A percentile compares a stretch with the other conserved stretches of the same genome.
Conservation (phyloP, 73 alveolate genomes). For the Uronychia binucleata region DNA sequence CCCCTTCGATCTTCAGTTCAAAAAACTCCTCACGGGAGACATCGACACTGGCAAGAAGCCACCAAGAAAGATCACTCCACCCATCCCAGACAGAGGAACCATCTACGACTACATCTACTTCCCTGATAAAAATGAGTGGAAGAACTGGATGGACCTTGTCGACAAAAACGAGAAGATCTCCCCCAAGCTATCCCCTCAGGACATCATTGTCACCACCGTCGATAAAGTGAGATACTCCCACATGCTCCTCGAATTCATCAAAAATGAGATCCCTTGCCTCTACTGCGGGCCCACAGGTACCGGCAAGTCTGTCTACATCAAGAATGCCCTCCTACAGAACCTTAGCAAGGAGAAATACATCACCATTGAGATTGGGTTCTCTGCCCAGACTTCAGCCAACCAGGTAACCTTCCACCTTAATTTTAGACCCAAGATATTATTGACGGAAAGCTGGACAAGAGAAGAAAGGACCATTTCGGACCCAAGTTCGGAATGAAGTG, state of each 20-base stretch:
- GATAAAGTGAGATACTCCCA: slow-evolving; percentile 97
- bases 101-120: slow-evolving; percentile 95
- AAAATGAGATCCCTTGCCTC: slow-evolving; percentile 87
- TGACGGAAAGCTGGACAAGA: slow-evolving; percentile 90
- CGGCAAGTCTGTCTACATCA: slow-evolving; percentile 97
- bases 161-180: slow-evolving; percentile 84
- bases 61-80: slow-evolving; percentile 89
- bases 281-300: slow-evolving; percentile 99
- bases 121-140: slow-evolving; percentile 94
- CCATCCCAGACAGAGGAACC: slow-evolving; percentile 96
- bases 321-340: slow-evolving; percentile 86
- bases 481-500: slow-evolving; percentile 92
- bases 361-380: slow-evolving; percentile 97
- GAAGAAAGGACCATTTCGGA: slow-evolving; percentile 85
- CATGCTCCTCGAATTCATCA: slow-evolving; percentile 82
- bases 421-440: slow-evolving; percentile 92
- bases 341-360: slow-evolving; percentile 89
- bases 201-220: slow-evolving; percentile 96
- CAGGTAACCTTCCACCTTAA: slow-evolving; percentile 51
- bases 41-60: slow-evolving; percentile 77
- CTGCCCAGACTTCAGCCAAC: slow-evolving; percentile 97
- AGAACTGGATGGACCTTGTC: slow-evolving; percentile 93
- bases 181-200: slow-evolving; percentile 90
- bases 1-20: slow-evolving; percentile 85
- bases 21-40: slow-evolving; percentile 90